phyloP scores from a whole-genome alignment of 352 stramenopile species.

The Aphanomyces cochlioides region DNA sequence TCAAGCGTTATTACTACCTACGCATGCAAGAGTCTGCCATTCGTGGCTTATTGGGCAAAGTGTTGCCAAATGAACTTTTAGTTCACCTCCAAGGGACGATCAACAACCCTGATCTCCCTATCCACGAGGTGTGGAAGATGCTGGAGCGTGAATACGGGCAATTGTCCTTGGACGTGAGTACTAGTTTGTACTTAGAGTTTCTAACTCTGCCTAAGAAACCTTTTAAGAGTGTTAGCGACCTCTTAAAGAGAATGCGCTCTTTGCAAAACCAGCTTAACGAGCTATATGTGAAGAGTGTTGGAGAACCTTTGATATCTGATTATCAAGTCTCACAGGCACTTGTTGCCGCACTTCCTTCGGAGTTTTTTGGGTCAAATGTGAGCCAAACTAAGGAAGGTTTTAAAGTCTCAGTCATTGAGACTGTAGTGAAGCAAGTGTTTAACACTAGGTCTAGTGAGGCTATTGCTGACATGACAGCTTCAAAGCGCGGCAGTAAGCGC shows the following conservation, averaged over 20 bases:
- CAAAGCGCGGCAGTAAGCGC: background rate
- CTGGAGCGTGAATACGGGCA: background rate
- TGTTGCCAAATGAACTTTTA: constrained; percentile 2
- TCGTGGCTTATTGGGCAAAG: too few relatives aligned
- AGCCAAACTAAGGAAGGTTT: background rate
- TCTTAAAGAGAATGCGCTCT: background rate
- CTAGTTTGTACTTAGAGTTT: background rate
- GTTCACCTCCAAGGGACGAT: background rate
- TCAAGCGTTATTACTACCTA: too few relatives aligned
- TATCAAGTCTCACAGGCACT: background rate
- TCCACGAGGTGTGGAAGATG: background rate
- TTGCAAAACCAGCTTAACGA: constrained; percentile 1
- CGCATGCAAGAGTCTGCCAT: too few relatives aligned
- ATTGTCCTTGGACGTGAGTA: background rate
- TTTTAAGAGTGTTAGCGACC: background rate
- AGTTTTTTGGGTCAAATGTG: background rate
- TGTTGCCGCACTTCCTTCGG: background rate
- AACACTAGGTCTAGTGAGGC: background rate
- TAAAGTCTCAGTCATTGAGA: constrained; percentile 2
- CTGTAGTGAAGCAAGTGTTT: constrained; percentile 1
- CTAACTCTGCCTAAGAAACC: background rate
- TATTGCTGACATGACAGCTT: background rate
- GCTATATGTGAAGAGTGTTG: background rate
- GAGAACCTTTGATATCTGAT: background rate
- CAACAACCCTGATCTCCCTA: background rate